Evolutionary conservation across 2,329 filamentous ascomycete species (phyloP).

Genomic region (Phialophora tarda): DNA sequence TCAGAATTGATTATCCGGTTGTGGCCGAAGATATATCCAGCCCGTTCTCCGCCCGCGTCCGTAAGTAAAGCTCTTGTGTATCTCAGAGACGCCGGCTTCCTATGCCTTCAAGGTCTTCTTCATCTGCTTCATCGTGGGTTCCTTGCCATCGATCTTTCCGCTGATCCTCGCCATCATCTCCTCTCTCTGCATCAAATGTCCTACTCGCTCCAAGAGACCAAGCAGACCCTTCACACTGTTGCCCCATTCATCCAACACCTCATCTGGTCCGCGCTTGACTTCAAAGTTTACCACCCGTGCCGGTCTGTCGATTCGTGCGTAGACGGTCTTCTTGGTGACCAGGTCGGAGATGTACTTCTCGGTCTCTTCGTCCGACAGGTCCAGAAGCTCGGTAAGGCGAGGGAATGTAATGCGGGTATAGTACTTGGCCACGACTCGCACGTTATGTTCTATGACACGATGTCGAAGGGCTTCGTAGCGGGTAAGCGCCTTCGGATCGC

Average conservation of each 20-base stretch:
- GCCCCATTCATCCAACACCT: slow-evolving; percentile 98
- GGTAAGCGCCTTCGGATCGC: slow-evolving; percentile 79
- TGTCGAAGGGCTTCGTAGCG: slow-evolving; percentile 96
- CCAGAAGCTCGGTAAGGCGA: slow-evolving; percentile 85
- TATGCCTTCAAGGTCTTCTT: not conserved
- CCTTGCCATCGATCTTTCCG: slow-evolving; percentile 1
- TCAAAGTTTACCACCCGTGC: slow-evolving; percentile 92
- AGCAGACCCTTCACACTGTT: slow-evolving; percentile 95
- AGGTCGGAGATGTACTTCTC: slow-evolving; percentile 99
- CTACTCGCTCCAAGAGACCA: slow-evolving; percentile 84
- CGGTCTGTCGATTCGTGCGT: slow-evolving; percentile 94
- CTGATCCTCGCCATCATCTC: slow-evolving; percentile 99
- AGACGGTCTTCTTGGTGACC: slow-evolving; percentile 96
- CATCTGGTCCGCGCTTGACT: slow-evolving; percentile 91
- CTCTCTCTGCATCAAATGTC: slow-evolving; percentile 98
- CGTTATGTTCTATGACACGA: slow-evolving; percentile 98
- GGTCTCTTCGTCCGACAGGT: slow-evolving; percentile 92
- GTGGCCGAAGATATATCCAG: not conserved
- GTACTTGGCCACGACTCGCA: slow-evolving; percentile 96
- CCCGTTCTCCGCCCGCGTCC: not conserved
- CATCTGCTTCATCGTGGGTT: not conserved
- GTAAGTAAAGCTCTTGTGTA: not conserved
- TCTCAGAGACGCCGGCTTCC: not conserved
- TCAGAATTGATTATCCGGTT: not conserved
- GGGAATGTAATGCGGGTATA: slow-evolving; percentile 96